Base-by-base conservation (phyloP, 768 basidiomycete species). In the Amyloporia xantha region DNA sequence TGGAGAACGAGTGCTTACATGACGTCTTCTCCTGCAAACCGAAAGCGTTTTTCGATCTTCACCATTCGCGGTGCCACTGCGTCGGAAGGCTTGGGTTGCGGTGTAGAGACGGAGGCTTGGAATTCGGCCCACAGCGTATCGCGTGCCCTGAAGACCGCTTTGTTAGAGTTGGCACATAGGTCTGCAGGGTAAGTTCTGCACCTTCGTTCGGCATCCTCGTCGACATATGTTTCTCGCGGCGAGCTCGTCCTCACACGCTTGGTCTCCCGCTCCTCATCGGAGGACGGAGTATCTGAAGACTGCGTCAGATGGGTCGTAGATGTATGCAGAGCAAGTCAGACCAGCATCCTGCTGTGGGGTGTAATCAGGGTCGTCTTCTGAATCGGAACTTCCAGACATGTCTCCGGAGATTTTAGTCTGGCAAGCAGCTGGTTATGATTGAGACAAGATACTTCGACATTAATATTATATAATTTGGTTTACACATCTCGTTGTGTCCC, bases 1-100 rank as follows among this genome's bases (percentile, higher is more conserved):
- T 33, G 30, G 30, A 5, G 41, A 20, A 37, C 12, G 4, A 27
- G n/a, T 2, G 73, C 84, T 59, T 63, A 91, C 91, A 73, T 67
- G 40, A 84, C 71, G 26, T 82, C 77, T 51, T 91, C 82, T 20
- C 90, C 91, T 1, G 88, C 90, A 58, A 86, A 93, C 27, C 77
- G 62, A 62, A 81, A 86, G 28, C 71, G 74, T 60, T 81, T 86
- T 62, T 81, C 76, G 41, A 93, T 69, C 65, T 82, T 85, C 28
- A 92, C 73, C 56, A 71, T 69, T 46, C 69, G 74, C n/a, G 62
- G 43, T 1, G 56, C 49, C 30, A 58, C 55, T n/a, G 45, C 49
- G 33, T 54, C 50, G n/a, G 48, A 19, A 26, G 58, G 33, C 9
- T 47, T 26, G n/a, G 49, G 44, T 40, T 27, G n/a, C 21, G 71